Percentiles rank a stretch among this genome's conserved stretches.
These are phyloP conservation scores for Lodderomyces margitis DNA, from an alignment of 1,139 yeast genomes.

Conservation along the genomic window DNA sequence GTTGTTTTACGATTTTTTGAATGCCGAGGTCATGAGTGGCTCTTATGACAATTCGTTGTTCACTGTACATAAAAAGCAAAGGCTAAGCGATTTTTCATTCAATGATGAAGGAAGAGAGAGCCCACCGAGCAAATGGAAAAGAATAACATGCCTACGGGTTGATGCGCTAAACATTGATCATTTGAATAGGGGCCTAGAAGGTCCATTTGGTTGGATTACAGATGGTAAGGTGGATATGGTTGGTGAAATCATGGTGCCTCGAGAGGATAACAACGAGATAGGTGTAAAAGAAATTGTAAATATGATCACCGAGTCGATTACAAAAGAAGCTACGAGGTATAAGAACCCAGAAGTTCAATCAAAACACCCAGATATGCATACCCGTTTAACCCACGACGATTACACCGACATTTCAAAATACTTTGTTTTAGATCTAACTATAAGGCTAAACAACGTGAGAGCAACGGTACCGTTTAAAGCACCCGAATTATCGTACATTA, in stretches of 20 bases:
- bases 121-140: constrained; percentile 40
- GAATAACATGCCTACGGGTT: constrained; percentile 75
- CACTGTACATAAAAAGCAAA: constrained; percentile 80
- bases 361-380: constrained; percentile 31
- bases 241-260: constrained; percentile 85
- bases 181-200: constrained; percentile 82
- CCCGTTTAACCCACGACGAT: constrained; percentile 26
- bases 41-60: constrained; percentile 90
- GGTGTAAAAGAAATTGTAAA: constrained; percentile 41
- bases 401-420: constrained; percentile 46
- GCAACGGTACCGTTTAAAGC: constrained; percentile 88
- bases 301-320: constrained; percentile 39
- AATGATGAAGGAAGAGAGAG: constrained; percentile 11
- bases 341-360: constrained; percentile 35
- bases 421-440: constrained; percentile 74
- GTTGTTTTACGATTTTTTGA: constrained; percentile 83
- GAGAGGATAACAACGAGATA: constrained; percentile 45
- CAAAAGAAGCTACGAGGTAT: constrained; percentile 40
- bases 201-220: constrained; percentile 97
- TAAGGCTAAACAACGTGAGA: constrained; percentile 77
- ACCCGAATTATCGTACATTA: constrained; percentile 79
- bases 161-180: constrained; percentile 88
- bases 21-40: constrained; percentile 85
- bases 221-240: constrained; percentile 88
- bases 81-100: constrained; percentile 41